These are phyloP conservation scores for Hypoxylon cercidicola DNA, from an alignment of 495 filamentous ascomycete genomes.

Conservation along the genomic window DNA sequence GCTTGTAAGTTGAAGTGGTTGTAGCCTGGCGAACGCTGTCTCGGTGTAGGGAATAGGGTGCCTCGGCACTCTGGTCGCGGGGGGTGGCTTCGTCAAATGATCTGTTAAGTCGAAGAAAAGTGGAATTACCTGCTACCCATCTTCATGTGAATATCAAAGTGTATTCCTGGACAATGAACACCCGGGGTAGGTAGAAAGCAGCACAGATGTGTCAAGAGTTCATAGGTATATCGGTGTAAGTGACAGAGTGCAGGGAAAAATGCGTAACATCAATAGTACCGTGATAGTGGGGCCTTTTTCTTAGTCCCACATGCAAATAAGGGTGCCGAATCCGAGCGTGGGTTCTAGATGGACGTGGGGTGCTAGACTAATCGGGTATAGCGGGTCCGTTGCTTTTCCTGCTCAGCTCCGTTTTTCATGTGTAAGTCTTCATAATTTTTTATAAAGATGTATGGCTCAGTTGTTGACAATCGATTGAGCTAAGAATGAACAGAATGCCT, in stretches of 20 bases:
- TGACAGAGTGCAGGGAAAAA: constrained; percentile 13
- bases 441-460: too few species aligned
- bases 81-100: background rate
- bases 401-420: constrained; percentile 1
- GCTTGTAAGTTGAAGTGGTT: constrained; percentile 3
- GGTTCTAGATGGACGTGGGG: constrained; percentile 24
- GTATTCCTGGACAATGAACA: background rate
- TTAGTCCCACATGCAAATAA: constrained; percentile 25
- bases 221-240: constrained; percentile 33
- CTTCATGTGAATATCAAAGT: constrained; percentile 24
- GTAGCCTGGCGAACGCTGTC: constrained; percentile 11
- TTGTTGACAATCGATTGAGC: too few species aligned
- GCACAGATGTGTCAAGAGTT: constrained; percentile 28
- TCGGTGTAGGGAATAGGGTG: constrained; percentile 1
- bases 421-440: too few species aligned
- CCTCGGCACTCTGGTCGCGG: constrained; percentile 14
- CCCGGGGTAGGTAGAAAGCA: constrained; percentile 4
- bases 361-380: too few species aligned
- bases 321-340: constrained; percentile 29
- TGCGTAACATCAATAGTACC: constrained; percentile 22
- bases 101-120: constrained; percentile 3
- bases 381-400: too few species aligned
- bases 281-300: constrained; percentile 17
- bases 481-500: too few species aligned
- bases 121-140: constrained; percentile 12